A percentile compares a stretch with the other conserved stretches of the same genome.
Conservation (phyloP, 2,329 filamentous ascomycete genomes). For the Hortaea sp. region DNA sequence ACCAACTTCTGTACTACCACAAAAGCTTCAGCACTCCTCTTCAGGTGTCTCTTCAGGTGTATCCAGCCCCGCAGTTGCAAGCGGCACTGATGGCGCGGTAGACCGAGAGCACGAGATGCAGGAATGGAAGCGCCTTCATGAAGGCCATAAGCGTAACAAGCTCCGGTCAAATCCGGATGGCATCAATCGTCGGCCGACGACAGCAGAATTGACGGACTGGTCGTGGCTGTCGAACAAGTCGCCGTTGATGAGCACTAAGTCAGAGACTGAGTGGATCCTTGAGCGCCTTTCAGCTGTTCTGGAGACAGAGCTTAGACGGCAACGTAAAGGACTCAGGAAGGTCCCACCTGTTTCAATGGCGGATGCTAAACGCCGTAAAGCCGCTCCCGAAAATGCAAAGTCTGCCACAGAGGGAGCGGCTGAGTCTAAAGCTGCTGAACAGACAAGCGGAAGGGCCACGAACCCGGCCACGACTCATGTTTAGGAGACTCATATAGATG, state of each 20-base stretch:
- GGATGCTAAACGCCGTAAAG: constrained; percentile 9
- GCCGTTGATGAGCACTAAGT: constrained; percentile 58
- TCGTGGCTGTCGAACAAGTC: constrained; percentile 63
- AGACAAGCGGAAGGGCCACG: too few relatives aligned
- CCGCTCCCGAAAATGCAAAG: not conserved
- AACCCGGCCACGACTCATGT: too few relatives aligned
- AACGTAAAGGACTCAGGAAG: constrained; percentile 15
- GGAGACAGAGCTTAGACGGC: constrained; percentile 37
- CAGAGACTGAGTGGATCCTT: constrained; percentile 64
- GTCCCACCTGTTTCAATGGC: constrained; percentile 21
- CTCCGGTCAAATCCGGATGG: constrained; percentile 9
- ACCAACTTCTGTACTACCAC: constrained; percentile 18
- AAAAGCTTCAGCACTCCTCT: constrained; percentile 4
- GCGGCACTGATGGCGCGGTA: constrained; percentile 12
- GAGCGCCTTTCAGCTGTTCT: constrained; percentile 52
- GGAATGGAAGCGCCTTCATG: constrained; percentile 8
- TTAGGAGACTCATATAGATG: too few relatives aligned
- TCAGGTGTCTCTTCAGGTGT: too few relatives aligned
- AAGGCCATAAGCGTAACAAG: constrained; percentile 1
- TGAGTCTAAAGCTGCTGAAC: too few relatives aligned
- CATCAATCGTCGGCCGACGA: constrained; percentile 9
- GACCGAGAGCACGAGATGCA: constrained; percentile 8
- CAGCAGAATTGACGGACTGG: constrained; percentile 40
- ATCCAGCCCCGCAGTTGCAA: constrained; percentile 5
- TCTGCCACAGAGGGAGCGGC: too few relatives aligned